phyloP scores from a whole-genome alignment of 139 green algal genomes.

The Ettlia oleoabundans region DNA sequence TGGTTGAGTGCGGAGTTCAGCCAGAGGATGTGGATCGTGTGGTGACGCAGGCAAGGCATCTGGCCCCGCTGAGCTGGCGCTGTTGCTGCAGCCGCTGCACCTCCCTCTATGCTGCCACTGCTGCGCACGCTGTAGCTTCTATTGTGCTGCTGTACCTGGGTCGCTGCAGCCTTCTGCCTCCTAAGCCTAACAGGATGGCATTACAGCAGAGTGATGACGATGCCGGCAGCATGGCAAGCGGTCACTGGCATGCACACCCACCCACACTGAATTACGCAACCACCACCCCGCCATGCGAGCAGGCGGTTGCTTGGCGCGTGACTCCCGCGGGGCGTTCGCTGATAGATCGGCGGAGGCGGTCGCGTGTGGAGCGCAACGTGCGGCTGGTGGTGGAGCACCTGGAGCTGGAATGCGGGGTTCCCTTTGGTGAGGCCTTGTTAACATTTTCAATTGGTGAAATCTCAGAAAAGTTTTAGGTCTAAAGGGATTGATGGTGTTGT shows the following conservation, averaged over 20 bases:
- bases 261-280: neutral
- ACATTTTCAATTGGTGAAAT: no score
- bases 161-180: no score
- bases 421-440: conserved; percentile 18
- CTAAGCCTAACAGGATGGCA: no score
- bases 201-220: no score
- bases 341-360: conserved; percentile 61
- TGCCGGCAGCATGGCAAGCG: no score
- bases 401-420: conserved; percentile 48
- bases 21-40: conserved; percentile 48
- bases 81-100: no score
- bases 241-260: neutral
- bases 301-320: conserved; percentile 66
- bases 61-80: no score
- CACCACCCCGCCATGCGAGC: neutral
- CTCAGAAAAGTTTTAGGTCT: no score
- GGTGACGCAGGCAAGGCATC: conserved; percentile 43
- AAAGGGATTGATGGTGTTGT: no score
- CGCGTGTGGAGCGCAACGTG: conserved; percentile 58
- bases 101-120: no score
- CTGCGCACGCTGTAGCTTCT: no score
- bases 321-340: conserved; percentile 60
- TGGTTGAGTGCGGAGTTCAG: conserved; percentile 55
- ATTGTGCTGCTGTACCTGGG: no score
- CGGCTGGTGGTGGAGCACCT: conserved; percentile 57